These are phyloP conservation scores for Populus hybrid DNA, from an alignment of 441 rosid genomes.

Conservation along the genomic window DNA sequence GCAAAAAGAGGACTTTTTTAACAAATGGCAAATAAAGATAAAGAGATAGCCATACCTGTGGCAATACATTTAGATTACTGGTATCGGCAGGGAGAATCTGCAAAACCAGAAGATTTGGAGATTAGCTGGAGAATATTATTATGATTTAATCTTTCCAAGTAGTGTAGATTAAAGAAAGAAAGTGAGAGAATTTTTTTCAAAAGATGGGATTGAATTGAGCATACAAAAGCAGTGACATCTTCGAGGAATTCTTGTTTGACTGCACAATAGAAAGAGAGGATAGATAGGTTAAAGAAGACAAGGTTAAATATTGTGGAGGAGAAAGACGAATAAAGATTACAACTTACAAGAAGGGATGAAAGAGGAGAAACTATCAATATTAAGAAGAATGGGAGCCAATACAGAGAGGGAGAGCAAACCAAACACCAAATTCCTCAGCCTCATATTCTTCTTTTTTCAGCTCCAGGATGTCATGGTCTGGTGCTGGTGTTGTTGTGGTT, in stretches of 20 bases:
- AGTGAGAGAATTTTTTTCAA: too few species aligned
- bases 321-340: conserved; percentile 19
- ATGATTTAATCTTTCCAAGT: neutral
- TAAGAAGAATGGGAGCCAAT: conserved; percentile 62
- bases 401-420: conserved; percentile 58
- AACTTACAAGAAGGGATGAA: conserved; percentile 40
- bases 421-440: conserved; percentile 53
- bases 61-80: conserved; percentile 55
- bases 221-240: conserved; percentile 56
- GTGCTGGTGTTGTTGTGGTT: too few species aligned
- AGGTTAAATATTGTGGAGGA: neutral
- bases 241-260: conserved; percentile 59
- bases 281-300: neutral
- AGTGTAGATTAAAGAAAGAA: neutral
- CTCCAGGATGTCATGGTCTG: too few species aligned
- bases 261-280: conserved; percentile 26
- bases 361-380: conserved; percentile 45
- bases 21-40: neutral
- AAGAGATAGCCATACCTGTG: conserved; percentile 35
- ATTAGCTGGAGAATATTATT: neutral
- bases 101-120: conserved; percentile 2
- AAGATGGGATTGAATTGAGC: conserved; percentile 14
- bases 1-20: neutral
- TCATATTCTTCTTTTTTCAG: conserved; percentile 28
- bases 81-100: conserved; percentile 53